Percentiles rank a stretch among this genome's conserved stretches.
phyloP scores from a whole-genome alignment of 345 rosid species.

The Heritiera littoralis region DNA sequence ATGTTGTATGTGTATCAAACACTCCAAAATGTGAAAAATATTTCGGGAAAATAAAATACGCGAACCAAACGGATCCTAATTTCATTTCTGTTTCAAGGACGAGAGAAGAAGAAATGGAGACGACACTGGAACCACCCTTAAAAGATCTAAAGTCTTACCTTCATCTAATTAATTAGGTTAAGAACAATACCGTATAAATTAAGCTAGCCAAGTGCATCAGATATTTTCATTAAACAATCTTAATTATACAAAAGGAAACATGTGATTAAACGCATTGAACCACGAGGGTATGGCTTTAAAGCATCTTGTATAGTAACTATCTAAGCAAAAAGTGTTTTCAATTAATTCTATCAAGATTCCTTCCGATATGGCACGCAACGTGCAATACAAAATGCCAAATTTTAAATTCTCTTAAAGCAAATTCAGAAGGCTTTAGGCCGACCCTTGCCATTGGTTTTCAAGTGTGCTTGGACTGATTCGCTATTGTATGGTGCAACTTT shows the following conservation, averaged over 20 bases:
- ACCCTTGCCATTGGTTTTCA: slow-evolving; percentile 26
- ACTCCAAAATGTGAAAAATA: too few species aligned
- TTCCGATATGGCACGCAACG: not conserved
- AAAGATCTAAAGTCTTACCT: not conserved
- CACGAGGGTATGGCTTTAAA: not conserved
- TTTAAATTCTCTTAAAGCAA: not conserved
- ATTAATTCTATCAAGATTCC: slow-evolving; percentile 2
- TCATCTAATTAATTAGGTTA: not conserved
- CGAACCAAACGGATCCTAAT: too few species aligned
- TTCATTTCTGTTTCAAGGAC: not conserved
- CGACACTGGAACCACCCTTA: not conserved
- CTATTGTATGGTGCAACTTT: slow-evolving; percentile 10
- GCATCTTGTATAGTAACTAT: not conserved
- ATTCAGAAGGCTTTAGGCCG: slow-evolving; percentile 2
- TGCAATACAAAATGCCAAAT: not conserved
- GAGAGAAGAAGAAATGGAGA: too few species aligned
- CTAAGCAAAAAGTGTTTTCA: not conserved
- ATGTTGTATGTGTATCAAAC: too few species aligned
- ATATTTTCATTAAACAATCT: slow-evolving; percentile 7
- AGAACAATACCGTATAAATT: too few species aligned
- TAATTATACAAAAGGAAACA: not conserved
- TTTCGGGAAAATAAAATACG: too few species aligned
- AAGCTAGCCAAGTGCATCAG: not conserved
- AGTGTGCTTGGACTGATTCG: not conserved
- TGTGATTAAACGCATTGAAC: not conserved